Base-by-base conservation (phyloP, 2,329 filamentous ascomycete genomes). In the Aspergillus chevalieri region DNA sequence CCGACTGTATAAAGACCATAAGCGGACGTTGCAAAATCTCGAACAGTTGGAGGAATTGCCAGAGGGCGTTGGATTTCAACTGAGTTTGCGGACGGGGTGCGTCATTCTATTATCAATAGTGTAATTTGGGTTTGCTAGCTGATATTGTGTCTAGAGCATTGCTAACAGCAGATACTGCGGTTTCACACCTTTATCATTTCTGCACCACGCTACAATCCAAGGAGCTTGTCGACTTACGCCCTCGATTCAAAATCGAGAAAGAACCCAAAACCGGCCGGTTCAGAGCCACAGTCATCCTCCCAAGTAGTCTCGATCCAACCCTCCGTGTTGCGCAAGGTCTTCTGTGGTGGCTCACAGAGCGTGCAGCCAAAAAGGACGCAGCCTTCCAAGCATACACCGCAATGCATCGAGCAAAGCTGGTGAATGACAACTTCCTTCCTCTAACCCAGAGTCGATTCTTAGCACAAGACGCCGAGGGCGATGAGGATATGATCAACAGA, bases 361-460 rank as follows among this genome's bases (percentile, higher is more conserved):
- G 76, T 50, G 83, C 82, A 57, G 89, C 90, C 0, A 83, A 76
- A 57, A 89, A 86, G 61, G 92, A 96, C 66, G 89, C 86, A 1
- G 86, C 89, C 0, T 93, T 95, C 53, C 81, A 88, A 60, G 87
- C 90, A 1, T 95, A 91, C 61, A 69, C 80, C 19, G 75, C 75
- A 4, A 74, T 97, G 0, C 83, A 92, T 62, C 58, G 79, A 6
- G 84, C 80, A 22, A 85, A 86, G 0, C 72, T 96, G 4, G 68
- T 97, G 1, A 90, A 88, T 53, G 81, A 94, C 12, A 78, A 95
- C 58, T 69, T 96, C 0, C 74, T 95, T 38, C 92, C 92, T 4
- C 61, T 69, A 7, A 58, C 57, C 1, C 52, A 50, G 7, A 70
- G 78, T 12, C 49, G 12, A 30, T 12, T 30, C 3, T 10, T 52